Evolutionary conservation across 2,329 filamentous ascomycete species (phyloP), one percentile per base, ranked within the genome.

Genomic region (Fusarium incarnatum): DNA sequence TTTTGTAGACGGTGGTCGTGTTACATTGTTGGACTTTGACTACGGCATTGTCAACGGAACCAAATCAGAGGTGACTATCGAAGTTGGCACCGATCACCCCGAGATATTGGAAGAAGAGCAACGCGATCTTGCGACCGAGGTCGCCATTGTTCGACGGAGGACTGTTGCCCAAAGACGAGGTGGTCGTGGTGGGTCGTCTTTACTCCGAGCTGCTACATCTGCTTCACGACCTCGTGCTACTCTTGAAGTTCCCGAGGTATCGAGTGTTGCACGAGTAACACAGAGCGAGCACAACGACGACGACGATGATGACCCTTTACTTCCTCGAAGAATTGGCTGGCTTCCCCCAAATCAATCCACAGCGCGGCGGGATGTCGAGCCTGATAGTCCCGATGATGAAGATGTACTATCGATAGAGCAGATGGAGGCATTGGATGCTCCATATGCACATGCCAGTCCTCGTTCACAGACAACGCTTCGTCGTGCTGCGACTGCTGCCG

Each of bases 1-100:
- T 74, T 92, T 93, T 68, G 86, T 93, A n/a, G 93, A 95, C 74
- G 92, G 92, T 9, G 92, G 92, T 16, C 87, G 92, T 65, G 82
- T 96, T 45, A 86, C 88, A 12, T 81, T 95, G 11, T 82, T 94
- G 46, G 92, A 95, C 77, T 95, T 95, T 77, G 87, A 91, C 68
- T 92, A 92, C 71, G 82, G 85, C 2, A 73, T 85, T 2, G 79
- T 75, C 7, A 82, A 92, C 75, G 91, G 90, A 6, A 78, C 80
- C 45, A 83, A 84, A 59, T 81, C 79, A 2, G 87, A 91, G 64
- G 79, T 92, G 44, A 89, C 85, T 3, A 91, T 96, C 55, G 92
- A 95, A 75, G 88, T 95, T 27, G 93, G 93, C 13, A 89, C 89
- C 32, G 86, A 86, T 25, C 84, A 90, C 49, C 88, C 92, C 1